Percentiles rank a stretch among this genome's conserved stretches.
phyloP scores from a whole-genome alignment of 169 alveolate genomes.

The Cryptosporidium tyzzeri region DNA sequence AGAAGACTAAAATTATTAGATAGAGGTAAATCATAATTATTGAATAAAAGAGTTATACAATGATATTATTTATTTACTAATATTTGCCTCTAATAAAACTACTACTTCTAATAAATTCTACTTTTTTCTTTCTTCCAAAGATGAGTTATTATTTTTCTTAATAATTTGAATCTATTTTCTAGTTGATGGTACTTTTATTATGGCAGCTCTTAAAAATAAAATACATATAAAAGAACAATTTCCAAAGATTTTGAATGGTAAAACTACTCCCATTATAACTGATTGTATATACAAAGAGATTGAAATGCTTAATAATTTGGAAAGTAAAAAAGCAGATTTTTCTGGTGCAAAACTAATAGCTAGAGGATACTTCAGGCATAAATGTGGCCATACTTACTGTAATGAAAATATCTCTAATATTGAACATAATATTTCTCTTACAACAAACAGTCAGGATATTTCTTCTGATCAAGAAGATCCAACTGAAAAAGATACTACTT shows the following conservation, averaged over 20 bases:
- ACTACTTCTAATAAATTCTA: not conserved
- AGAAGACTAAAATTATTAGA: not conserved
- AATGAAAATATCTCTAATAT: not conserved
- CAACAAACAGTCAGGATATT: not conserved
- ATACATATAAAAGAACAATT: slow-evolving; percentile 76
- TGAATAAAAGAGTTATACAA: not conserved
- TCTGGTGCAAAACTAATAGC: slow-evolving; percentile 73
- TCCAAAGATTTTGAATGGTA: slow-evolving; percentile 72
- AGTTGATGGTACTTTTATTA: slow-evolving; percentile 77
- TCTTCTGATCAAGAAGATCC: slow-evolving; percentile 11
- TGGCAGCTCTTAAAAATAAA: slow-evolving; percentile 61
- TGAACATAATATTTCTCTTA: not conserved
- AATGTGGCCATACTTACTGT: slow-evolving; percentile 47
- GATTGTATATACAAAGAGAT: slow-evolving; percentile 68
- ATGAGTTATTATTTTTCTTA: not conserved
- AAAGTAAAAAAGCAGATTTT: slow-evolving; percentile 21
- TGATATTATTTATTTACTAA: not conserved
- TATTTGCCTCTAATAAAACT: too few species aligned
- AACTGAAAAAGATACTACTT: not conserved
- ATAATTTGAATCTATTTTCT: not conserved
- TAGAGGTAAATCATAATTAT: not conserved
- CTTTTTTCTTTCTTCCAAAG: not conserved
- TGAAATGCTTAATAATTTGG: slow-evolving; percentile 17
- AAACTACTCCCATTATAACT: slow-evolving; percentile 67
- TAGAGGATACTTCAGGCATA: slow-evolving; percentile 63